Base-by-base conservation (phyloP, 176 grass and related monocot genomes). In the Carex cristatella region DNA sequence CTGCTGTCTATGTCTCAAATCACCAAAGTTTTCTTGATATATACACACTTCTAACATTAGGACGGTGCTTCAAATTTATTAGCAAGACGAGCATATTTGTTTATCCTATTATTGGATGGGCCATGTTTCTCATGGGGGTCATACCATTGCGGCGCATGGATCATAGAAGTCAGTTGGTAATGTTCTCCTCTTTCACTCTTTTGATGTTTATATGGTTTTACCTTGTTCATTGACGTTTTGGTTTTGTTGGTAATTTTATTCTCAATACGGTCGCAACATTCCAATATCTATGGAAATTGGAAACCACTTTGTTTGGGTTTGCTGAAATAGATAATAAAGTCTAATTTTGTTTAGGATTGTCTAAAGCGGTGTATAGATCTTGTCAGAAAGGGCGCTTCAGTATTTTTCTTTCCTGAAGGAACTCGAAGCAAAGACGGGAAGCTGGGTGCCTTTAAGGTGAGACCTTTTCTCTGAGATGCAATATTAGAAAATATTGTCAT, bases 361-460 rank as follows among this genome's bases (percentile, higher is more conserved):
- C 83, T 98, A 30, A 98, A 93, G 86, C 86, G 93, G 14, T 98
- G 95, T 31, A 86, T 98, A 31, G 88, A 93, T 85, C 86, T 93
- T 86, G 76, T 94, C 8, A 88, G 79, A 40, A 94, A 89, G 82
- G 95, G 93, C 30, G 89, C 89, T 44, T 94, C 95, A 63, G 95
- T 98, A 83, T 94, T 93, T 89, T 94, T 98, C 91, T 98, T 98
- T 93, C 95, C 95, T 4, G 95, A 98, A 79, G 95, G 93, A 11
- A 98, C 93, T 83, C 80, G 93, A 75, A 94, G 92, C 70, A 98
- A 87, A 87, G 95, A 98, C 92, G 95, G 95, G 79, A 94, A 90
- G 46, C 35, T 98, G 81, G 93, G 95, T 77, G 79, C 40, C 83
- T 98, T 98, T 88, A 98, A 98, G 95, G 95, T 98, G 85, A 88